These are phyloP conservation scores for Aspergillus clavatus DNA, from an alignment of 2,329 filamentous ascomycete species.

Conservation along the genomic window DNA sequence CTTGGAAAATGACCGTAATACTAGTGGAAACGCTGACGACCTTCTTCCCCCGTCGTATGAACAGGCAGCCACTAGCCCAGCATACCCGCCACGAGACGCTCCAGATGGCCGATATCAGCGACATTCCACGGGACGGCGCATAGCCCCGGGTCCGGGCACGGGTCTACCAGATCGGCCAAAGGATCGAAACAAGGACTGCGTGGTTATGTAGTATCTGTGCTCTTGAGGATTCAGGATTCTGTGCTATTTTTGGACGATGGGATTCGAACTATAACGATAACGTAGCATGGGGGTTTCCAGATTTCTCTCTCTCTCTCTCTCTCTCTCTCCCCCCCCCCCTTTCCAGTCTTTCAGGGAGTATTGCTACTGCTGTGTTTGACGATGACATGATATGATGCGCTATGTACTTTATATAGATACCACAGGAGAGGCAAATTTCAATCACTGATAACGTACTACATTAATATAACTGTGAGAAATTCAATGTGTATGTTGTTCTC, in stretches of 20 bases:
- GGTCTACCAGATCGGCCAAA: slow-evolving; percentile 18
- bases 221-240: not conserved
- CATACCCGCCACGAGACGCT: slow-evolving; percentile 47
- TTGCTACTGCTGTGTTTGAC: slow-evolving; percentile 1
- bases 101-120: slow-evolving; percentile 19
- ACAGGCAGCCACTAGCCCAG: slow-evolving; percentile 54
- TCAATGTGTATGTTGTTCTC: not conserved
- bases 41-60: slow-evolving; percentile 62
- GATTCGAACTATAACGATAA: too few species aligned
- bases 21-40: slow-evolving; percentile 43
- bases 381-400: slow-evolving; percentile 1
- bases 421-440: not conserved
- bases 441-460: not conserved
- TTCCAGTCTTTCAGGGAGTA: not conserved
- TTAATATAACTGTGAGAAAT: too few species aligned
- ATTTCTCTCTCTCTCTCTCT: too few species aligned
- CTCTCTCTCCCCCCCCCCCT: too few species aligned
- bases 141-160: slow-evolving; percentile 9
- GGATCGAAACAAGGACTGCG: slow-evolving; percentile 40
- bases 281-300: too few species aligned
- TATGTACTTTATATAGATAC: slow-evolving; percentile 9
- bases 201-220: slow-evolving; percentile 35
- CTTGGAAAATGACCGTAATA: slow-evolving; percentile 28
- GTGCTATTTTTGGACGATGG: not conserved
- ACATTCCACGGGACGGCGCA: slow-evolving; percentile 14